Base-by-base conservation (phyloP, 352 stramenopile genomes). In the Phytophthora cryptogea region DNA sequence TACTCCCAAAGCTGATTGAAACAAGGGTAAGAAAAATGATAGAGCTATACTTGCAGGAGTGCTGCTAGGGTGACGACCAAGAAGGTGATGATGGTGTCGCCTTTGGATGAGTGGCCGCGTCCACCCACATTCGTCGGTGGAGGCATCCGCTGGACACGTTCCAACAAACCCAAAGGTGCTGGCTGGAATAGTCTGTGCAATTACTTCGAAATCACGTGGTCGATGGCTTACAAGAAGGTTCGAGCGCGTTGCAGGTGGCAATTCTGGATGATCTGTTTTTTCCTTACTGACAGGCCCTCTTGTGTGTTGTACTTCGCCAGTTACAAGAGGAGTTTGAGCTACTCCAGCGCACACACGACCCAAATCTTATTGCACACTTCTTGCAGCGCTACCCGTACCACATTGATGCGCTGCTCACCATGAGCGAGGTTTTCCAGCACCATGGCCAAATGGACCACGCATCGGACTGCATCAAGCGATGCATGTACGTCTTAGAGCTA, bases 361-460 rank as follows among this genome's bases (percentile, higher is more conserved):
- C 84, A 27, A 92, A 95, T 65, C 63, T 90, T 11, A 90, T 95
- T 20, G 78, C 52, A 3, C 80, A 91, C 35, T 95, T 94, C 48
- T 61, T 95, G 54, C 76, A 86, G n/a, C 82, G 84, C 8, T 83
- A 95, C 30, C 86, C 86, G 42, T 95, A 88, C 72, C 86, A 95
- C 54, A 83, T 94, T 31, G 86, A 94, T 50, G 84, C 86, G 20
- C 65, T 94, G 35, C 70, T 95, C 5, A 88, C 90, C 52, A 94
- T 95, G 82, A 92, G 78, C 46, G 83, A 94, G 61, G 82, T 95
- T 26, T 94, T 91, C 54, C 86, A 95, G 63, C 86, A 95, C 50
- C 86, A 95, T 44, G 86, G 86, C 2, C 86, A 95, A 47, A 95
- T 94, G 79, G 86, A 95, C 35, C 83, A 95, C 40, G 80, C 86